Base-by-base conservation (phyloP, 768 basidiomycete genomes). In the Tricholoma flavovirens region DNA sequence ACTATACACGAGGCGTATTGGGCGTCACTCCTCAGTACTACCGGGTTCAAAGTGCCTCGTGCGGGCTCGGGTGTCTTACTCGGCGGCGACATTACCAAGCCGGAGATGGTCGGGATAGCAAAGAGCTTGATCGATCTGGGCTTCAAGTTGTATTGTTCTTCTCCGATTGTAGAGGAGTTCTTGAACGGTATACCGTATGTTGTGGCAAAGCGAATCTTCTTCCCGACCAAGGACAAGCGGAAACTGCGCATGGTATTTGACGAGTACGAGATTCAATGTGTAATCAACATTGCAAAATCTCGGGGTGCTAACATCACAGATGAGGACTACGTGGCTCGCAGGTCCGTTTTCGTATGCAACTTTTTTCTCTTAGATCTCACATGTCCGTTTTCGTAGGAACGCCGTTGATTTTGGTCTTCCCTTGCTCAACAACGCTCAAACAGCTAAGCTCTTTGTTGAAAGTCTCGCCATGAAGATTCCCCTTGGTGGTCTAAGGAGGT, bases 1-100 rank as follows among this genome's bases (percentile, higher is more conserved):
- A 90, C 96, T 66, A 79, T 98, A 46, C 85, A 95, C 60, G 97
- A 99, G 72, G 97, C 96, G 12, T 95, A 94, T 73, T 94, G 93
- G 93, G 86, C 90, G 2, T 87, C 96, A 2, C 77, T 97, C n/a
- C 84, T 93, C 49, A 93, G 91, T 60, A 94, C 91, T 7, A 99
- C 93, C 26, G 95, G 95, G 14, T 97, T 98, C 82, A 96, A 90
- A 72, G 77, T 93, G 51, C 97, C 97, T 19, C 81, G 78, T 53
- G 81, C 84, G 19, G 83, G 83, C 49, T 92, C 89, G 0, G 97
- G 97, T 60, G 87, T 97, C 22, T 82, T 99, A 57, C 78, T 98
- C 54, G 97, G 97, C 42, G 97, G 97, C 42, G 95, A 98, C 65
- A 78, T 89, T 57, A 78, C 77, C 55, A 86, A 87, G 67, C 92